phyloP scores from a whole-genome alignment of 139 green algal genomes.

The Closterium sp. region DNA sequence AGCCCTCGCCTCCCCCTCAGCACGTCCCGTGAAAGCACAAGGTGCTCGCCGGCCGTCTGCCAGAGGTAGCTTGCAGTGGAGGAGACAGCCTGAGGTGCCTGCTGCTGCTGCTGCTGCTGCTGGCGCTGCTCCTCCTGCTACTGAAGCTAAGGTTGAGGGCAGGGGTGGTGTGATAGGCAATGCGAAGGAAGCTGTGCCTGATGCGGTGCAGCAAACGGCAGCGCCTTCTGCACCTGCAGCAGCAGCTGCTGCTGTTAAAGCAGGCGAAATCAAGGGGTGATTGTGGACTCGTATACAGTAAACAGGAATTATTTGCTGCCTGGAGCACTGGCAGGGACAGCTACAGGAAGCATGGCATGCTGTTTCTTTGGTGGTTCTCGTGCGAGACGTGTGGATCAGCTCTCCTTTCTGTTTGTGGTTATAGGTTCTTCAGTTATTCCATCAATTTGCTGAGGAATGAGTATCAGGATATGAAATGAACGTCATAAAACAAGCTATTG shows the following conservation, averaged over 20 bases:
- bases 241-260: not conserved
- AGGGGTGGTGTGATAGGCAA: not conserved
- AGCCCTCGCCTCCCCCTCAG: not conserved
- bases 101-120: not conserved
- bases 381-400: not conserved
- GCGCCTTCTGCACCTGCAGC: not conserved
- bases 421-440: not conserved
- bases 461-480: too few relatives aligned
- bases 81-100: not conserved
- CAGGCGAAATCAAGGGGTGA: not conserved
- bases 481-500: too few relatives aligned
- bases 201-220: not conserved
- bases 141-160: not conserved
- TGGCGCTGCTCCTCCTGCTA: not conserved
- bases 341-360: not conserved
- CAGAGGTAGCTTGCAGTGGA: not conserved
- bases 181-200: not conserved
- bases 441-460: not conserved
- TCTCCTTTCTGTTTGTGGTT: not conserved
- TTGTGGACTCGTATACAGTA: not conserved
- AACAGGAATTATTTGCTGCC: not conserved
- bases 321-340: not conserved
- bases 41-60: not conserved
- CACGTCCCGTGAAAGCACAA: not conserved
- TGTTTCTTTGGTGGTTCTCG: not conserved